These are phyloP conservation scores for Lactarius psammicola DNA, from an alignment of 768 basidiomycete genomes.

Conservation along the genomic window DNA sequence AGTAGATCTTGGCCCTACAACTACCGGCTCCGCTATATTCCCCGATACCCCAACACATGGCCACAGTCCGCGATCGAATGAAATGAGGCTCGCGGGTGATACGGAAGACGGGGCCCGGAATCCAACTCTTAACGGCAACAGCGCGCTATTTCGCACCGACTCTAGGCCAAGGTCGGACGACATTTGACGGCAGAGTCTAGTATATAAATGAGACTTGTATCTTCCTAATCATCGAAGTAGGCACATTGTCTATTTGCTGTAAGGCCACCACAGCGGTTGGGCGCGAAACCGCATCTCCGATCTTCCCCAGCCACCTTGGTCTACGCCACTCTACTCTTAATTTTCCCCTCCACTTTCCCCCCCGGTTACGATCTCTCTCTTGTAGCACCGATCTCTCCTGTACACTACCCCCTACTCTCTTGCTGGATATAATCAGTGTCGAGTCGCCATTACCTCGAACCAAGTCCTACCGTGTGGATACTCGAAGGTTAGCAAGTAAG, in stretches of 20 bases:
- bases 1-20: not conserved
- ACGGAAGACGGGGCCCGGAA: not conserved
- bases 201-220: too few relatives aligned
- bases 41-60: not conserved
- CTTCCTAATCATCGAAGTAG: not conserved
- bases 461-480: not conserved
- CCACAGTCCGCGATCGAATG: conserved; percentile 1
- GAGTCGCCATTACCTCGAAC: too few relatives aligned
- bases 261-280: not conserved
- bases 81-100: not conserved
- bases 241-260: not conserved
- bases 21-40: not conserved
- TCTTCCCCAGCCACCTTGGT: not conserved
- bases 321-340: too few relatives aligned
- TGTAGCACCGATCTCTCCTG: not conserved
- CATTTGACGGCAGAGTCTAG: not conserved
- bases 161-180: conserved; percentile 2
- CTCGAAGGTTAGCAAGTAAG: not conserved
- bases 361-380: too few relatives aligned
- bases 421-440: too few relatives aligned
- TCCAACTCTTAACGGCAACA: not conserved
- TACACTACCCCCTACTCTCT: too few relatives aligned
- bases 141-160: not conserved
- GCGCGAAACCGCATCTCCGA: not conserved
- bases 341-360: too few relatives aligned